Base-by-base conservation (phyloP, 129 eudicot species). In the Dittrichia graveolens region DNA sequence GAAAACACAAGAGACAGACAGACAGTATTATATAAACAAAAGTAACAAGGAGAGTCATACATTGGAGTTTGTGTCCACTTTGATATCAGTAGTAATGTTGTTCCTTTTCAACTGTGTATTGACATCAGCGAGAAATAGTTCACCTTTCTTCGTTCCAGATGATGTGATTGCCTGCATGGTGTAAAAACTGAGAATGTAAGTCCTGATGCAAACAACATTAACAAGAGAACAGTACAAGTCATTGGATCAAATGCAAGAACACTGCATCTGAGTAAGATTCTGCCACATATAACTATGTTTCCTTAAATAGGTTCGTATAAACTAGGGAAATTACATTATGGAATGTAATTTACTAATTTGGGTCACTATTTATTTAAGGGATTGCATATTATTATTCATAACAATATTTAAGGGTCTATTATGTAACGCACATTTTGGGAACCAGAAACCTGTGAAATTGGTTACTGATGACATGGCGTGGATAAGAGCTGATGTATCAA, bases 31-130 rank as follows among this genome's bases (percentile, higher is more conserved):
- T 47, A 67, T 12, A 2, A 46, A 18, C 4, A 66, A 14, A 48
- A 52, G 6, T 8, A 39, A 47, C 2, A 52, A 76, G 48, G 60
- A 10, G 15, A 4, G 59, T 12, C 73, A 50, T 58, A 82, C 87
- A 58, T 85, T 85, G 80, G 90, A 85, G 65, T 64, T 56, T 19
- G 87, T 79, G 79, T 85, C 90, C 54, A 85, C 85, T 85, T 85
- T 85, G 75, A 85, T 56, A 60, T 85, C 87, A 18, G 87, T 76
- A 2, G 90, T 85, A 45, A 79, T 72, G 60, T 85, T 85, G 80
- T 80, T 85, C 67, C 84, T 79, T 73, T 73, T 85, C 72, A 85
- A 59, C 53, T 76, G 81, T 44, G 87, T 85, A 61, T 78, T 82
- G 56, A 85, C 81, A 69, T 85, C 90, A 31, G 90, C 90, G 61